phyloP scores from a whole-genome alignment of 176 grass and related monocot genomes.

The Oryza rufipogon region DNA sequence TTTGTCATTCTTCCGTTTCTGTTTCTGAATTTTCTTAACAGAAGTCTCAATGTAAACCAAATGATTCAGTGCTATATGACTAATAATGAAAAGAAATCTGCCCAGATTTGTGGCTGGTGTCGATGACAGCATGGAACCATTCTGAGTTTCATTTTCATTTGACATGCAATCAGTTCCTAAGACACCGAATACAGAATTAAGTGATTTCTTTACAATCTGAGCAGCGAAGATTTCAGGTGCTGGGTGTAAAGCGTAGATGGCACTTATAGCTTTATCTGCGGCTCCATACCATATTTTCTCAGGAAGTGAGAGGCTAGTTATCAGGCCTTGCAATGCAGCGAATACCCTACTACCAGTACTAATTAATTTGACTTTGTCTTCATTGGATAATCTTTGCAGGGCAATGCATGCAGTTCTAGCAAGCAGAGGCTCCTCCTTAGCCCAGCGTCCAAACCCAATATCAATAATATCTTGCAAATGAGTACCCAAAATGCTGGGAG shows the following conservation, averaged over 20 bases:
- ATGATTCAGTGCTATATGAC: slow-evolving; percentile 89
- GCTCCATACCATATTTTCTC: slow-evolving; percentile 95
- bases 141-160: slow-evolving; percentile 41
- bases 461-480: slow-evolving; percentile 96
- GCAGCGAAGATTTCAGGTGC: slow-evolving; percentile 77
- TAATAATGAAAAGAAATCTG: slow-evolving; percentile 87
- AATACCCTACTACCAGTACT: slow-evolving; percentile 65
- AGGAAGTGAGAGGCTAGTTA: slow-evolving; percentile 71
- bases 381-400: slow-evolving; percentile 81
- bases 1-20: slow-evolving; percentile 76
- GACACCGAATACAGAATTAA: slow-evolving; percentile 62
- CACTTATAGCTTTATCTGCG: slow-evolving; percentile 78
- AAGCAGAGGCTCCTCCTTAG: slow-evolving; percentile 92
- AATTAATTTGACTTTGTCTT: slow-evolving; percentile 85
- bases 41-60: slow-evolving; percentile 91
- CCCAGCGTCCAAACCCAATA: slow-evolving; percentile 95
- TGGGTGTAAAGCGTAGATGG: slow-evolving; percentile 79
- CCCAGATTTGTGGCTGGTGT: slow-evolving; percentile 68
- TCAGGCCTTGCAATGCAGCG: slow-evolving; percentile 61
- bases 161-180: slow-evolving; percentile 39
- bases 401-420: slow-evolving; percentile 90
- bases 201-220: slow-evolving; percentile 77
- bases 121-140: slow-evolving; percentile 43
- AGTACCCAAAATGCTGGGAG: slow-evolving; percentile 69
- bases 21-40: slow-evolving; percentile 82